Conservation (phyloP, 257 asterid species). For the Salvia miltiorrhiza region DNA sequence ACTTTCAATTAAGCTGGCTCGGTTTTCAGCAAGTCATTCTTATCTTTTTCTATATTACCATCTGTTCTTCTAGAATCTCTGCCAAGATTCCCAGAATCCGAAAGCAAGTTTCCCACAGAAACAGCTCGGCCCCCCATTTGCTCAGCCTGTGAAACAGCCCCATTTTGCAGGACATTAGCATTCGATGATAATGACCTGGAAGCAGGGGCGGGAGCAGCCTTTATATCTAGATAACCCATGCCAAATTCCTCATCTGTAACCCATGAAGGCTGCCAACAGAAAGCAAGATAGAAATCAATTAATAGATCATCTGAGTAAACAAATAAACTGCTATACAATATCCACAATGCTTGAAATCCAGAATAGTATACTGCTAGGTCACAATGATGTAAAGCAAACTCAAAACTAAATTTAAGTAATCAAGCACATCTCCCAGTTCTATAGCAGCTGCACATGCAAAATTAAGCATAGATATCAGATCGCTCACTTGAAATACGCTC, state of each 20-base stretch:
- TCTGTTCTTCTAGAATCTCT: constrained; percentile 65
- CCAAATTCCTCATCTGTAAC: constrained; percentile 99
- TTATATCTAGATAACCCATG: constrained; percentile 90
- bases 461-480: constrained; percentile 12
- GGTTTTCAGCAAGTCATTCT: constrained; percentile 42
- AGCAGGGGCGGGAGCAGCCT: constrained; percentile 65
- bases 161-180: constrained; percentile 55
- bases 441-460: neutral
- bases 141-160: constrained; percentile 60
- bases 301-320: neutral
- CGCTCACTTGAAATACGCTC: neutral
- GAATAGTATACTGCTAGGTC: constrained; percentile 7
- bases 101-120: constrained; percentile 44
- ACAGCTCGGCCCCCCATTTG: constrained; percentile 48
- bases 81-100: constrained; percentile 50
- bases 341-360: neutral
- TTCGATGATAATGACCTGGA: constrained; percentile 56
- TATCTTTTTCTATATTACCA: constrained; percentile 52
- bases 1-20: constrained; percentile 43
- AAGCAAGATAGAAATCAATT: constrained; percentile 13
- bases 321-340: neutral
- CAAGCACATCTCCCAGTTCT: constrained; percentile 3
- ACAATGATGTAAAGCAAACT: constrained; percentile 3
- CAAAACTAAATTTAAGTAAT: constrained; percentile 18
- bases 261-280: constrained; percentile 79